Percentiles rank a stretch among this genome's conserved stretches.
These are phyloP conservation scores for Ceratobasidium sp. DNA, from an alignment of 1,284 basidiomycete genomes.

Conservation along the genomic window DNA sequence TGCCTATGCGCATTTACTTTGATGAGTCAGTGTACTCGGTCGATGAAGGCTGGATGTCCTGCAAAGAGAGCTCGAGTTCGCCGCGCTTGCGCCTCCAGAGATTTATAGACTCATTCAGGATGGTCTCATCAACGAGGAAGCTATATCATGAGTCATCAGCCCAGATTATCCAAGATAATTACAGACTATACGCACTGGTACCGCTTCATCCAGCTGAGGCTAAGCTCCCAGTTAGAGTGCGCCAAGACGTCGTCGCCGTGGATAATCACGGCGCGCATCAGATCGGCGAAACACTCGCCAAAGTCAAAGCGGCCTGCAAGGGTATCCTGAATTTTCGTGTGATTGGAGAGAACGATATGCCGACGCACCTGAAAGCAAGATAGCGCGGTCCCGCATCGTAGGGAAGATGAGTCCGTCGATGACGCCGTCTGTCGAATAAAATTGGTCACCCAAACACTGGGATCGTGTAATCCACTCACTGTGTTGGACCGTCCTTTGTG, in stretches of 20 bases:
- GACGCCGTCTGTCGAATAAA: conserved; percentile 67
- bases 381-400: conserved; percentile 86
- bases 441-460: not conserved
- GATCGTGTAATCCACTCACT: conserved; percentile 56
- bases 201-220: conserved; percentile 78
- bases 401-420: conserved; percentile 88
- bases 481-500: conserved; percentile 87
- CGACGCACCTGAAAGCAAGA: conserved; percentile 74
- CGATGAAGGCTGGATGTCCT: conserved; percentile 34
- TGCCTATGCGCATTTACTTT: not conserved
- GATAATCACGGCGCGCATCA: conserved; percentile 68
- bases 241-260: conserved; percentile 89
- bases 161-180: conserved; percentile 11
- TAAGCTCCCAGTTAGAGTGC: conserved; percentile 87
- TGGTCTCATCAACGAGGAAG: conserved; percentile 71
- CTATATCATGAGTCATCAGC: conserved; percentile 53
- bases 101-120: conserved; percentile 66
- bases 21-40: conserved; percentile 18
- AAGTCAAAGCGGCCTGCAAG: conserved; percentile 73
- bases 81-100: conserved; percentile 78
- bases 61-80: conserved; percentile 59
- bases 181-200: conserved; percentile 66
- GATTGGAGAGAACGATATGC: conserved; percentile 21
- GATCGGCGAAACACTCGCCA: conserved; percentile 75
- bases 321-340: conserved; percentile 1